Evolutionary conservation across 768 basidiomycete species (phyloP), one percentile per base, ranked within the genome.

Genomic region (Russula brevipes): DNA sequence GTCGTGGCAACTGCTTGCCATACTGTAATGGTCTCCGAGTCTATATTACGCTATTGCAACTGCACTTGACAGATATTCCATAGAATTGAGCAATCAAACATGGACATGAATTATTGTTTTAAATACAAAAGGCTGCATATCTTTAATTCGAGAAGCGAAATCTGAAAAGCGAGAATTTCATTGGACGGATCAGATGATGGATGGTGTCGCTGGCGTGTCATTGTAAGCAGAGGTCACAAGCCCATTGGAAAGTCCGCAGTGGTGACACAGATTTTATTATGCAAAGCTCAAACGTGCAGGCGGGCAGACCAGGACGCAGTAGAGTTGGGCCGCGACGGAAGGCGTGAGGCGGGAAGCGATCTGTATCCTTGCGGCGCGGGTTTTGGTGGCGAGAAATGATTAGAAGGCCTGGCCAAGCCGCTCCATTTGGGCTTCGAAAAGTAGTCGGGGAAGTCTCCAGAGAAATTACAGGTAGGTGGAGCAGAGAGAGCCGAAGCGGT

Each of bases 1-100:
- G n/a, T 19, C 54, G 54, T 50, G 60, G 60, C 50, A 55, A 55
- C 14, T 49, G 35, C 31, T 56, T 62, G 30, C 49, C 47, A 33
- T n/a, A n/a, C n/a, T n/a, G n/a, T n/a, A 62, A 36, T 51, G 16
- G 24, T 24, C 24, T 24, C 24, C 24, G 24, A 24, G 24, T 24
- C 24, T 24, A 24, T 24, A 24, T 24, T 24, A 24, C 24, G 24
- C 24, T 1, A 30, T 9, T 12, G 35, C 57, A 59, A 35, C 24
- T 14, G 31, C 41, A 50, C 47, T 38, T 50, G 56, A 58, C 63
- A 64, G 35, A 64, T 64, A 55, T 49, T 35, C 54, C 17, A 58
- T 66, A 66, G 62, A 58, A 66, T 64, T 66, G 65, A 66, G 65
- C 65, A 66, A 59, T 11, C 19, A 54, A 63, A 63, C 57, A 54